These are phyloP conservation scores for Rubroboletus pulcherrimus DNA, from an alignment of 768 basidiomycete species.

Conservation along the genomic window DNA sequence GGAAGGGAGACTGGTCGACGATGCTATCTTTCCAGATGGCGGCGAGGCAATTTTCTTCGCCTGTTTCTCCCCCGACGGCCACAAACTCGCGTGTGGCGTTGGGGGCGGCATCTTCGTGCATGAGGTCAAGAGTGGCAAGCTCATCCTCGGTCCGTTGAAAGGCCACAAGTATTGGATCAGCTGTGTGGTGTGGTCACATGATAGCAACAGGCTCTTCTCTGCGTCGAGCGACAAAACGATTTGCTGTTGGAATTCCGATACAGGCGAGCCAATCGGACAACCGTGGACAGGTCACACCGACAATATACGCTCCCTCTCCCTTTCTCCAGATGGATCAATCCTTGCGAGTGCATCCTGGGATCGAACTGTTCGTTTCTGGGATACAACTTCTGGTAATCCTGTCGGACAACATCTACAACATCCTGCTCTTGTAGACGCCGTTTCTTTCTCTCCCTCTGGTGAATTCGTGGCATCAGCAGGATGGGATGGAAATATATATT, in stretches of 20 bases:
- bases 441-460: constrained; percentile 11
- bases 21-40: too few relatives aligned
- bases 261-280: constrained; percentile 1
- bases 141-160: neutral
- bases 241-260: constrained; percentile 3
- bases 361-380: constrained; percentile 10
- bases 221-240: neutral
- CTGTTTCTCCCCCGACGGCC: neutral
- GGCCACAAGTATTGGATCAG: neutral
- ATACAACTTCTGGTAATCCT: neutral
- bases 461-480: neutral
- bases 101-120: too few relatives aligned
- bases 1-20: neutral
- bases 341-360: constrained; percentile 8
- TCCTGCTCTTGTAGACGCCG: rapidly evolving
- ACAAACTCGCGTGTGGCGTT: neutral
- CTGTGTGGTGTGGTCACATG: constrained; percentile 1
- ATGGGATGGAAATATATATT: neutral
- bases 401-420: constrained; percentile 2
- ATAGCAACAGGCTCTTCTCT: constrained; percentile 12
- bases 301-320: neutral
- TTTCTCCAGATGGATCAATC: constrained; percentile 2
- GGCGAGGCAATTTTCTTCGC: too few relatives aligned
- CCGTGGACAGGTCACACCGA: constrained; percentile 17
- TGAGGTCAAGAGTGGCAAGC: too few relatives aligned